Evolutionary conservation across 306 rosid species (phyloP), one percentile per base, ranked within the genome.

Genomic region (Pyrus bretschneideri): DNA sequence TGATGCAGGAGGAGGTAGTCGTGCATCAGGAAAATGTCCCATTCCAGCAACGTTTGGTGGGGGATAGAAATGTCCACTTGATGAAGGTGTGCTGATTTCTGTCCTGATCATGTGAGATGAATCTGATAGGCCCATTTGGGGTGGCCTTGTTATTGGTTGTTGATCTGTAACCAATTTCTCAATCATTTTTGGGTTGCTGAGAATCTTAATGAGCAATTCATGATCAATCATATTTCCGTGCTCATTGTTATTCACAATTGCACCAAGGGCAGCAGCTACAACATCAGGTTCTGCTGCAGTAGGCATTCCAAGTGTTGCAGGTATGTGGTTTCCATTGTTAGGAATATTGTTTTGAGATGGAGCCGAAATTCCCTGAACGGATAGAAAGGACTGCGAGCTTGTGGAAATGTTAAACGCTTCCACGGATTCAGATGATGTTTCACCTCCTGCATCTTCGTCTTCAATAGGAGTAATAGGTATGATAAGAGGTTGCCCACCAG

Each of bases 381-480:
- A 70, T 35, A 61, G 80, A 65, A 62, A 71, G 46, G 85, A 73
- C 44, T 76, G 83, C 38, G 86, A 63, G 72, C 77, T 83, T 63
- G 29, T 29, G 23, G 83, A 66, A 82, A 60, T 78, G 29, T 75
- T 35, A 54, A 45, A 78, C 3, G 81, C 73, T 54, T 60, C 60
- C 45, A 72, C 22, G 46, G 85, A 79, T 74, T 80, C 85, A 15
- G 83, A 71, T 21, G 61, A 78, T 71, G 79, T 51, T 57, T 84
- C 91, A 4, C 76, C 49, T 33, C 84, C 75, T 12, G 51, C 85
- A 81, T 93, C 98, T 86, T 91, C 98, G 22, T 93, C 98, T 84
- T 93, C 98, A 54, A 91, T 62, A 3, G 98, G 87, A 3, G 97
- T 93, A 63, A 93, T 88, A 63, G 98, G 98, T 83, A 93, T 89